These are phyloP conservation scores for Sparassis latifolia DNA, from an alignment of 1,284 basidiomycete species.

Conservation along the genomic window DNA sequence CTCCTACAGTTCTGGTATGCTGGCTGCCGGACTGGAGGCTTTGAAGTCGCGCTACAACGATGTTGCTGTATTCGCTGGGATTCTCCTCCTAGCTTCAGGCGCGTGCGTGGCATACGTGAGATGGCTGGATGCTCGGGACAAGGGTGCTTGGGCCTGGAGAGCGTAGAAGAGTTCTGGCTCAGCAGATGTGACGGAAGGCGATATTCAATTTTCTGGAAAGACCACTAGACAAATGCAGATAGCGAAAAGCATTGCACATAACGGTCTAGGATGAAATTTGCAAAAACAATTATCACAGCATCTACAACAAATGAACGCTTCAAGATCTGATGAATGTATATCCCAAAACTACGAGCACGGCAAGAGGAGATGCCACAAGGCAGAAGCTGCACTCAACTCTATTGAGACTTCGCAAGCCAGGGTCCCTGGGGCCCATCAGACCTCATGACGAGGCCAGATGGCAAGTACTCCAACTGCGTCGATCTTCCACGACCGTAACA, in stretches of 20 bases:
- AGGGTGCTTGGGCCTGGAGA: constrained; percentile 36
- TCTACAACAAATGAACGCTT: too few relatives aligned
- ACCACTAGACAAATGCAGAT: too few relatives aligned
- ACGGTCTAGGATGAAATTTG: too few relatives aligned
- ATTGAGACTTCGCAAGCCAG: constrained; percentile 36
- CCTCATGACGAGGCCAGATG: constrained; percentile 21
- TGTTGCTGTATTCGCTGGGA: constrained; percentile 34
- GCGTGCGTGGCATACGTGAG: constrained; percentile 36
- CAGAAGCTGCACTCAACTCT: constrained; percentile 46
- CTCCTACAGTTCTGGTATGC: neutral
- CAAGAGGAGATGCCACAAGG: constrained; percentile 17
- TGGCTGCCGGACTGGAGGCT: constrained; percentile 8
- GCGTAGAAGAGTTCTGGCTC: constrained; percentile 5
- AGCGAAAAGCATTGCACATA: too few relatives aligned
- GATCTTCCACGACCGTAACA: constrained; percentile 38
- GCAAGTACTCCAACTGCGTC: constrained; percentile 15
- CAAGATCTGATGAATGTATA: constrained; percentile 32
- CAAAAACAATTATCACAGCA: too few relatives aligned
- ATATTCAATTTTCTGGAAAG: too few relatives aligned
- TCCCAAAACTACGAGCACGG: constrained; percentile 53
- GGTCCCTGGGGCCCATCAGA: constrained; percentile 33
- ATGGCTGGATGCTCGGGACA: constrained; percentile 37
- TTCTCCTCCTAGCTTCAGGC: constrained; percentile 30
- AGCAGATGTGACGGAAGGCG: too few relatives aligned
- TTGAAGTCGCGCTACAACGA: constrained; percentile 30